Percentiles rank a stretch among this genome's conserved stretches.
These are phyloP conservation scores for Magnusiomyces suaveolens DNA, from an alignment of 1,139 yeast species.

Conservation along the genomic window DNA sequence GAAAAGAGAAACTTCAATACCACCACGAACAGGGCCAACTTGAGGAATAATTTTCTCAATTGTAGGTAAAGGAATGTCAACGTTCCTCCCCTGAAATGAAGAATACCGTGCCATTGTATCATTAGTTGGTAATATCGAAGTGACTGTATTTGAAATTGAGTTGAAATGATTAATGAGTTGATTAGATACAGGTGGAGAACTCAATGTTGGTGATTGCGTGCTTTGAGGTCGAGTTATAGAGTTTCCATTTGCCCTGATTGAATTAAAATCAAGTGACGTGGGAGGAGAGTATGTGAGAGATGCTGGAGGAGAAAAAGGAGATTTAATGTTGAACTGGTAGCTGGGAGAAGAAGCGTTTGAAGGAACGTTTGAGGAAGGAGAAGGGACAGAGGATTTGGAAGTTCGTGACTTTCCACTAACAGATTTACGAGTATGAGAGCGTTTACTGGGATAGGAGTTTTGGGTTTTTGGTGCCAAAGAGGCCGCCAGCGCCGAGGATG, in stretches of 20 bases:
- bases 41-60: constrained; percentile 83
- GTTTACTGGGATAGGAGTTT: not conserved
- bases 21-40: constrained; percentile 88
- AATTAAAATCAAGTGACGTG: not conserved
- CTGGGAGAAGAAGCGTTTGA: constrained; percentile 10
- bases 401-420: not conserved
- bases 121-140: not conserved
- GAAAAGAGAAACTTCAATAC: constrained; percentile 77
- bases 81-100: not conserved
- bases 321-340: not conserved
- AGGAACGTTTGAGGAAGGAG: not conserved
- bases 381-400: not conserved
- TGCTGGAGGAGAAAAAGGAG: constrained; percentile 1
- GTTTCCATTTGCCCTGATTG: not conserved
- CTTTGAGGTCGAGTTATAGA: not conserved
- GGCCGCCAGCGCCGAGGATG: not conserved
- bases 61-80: constrained; percentile 35
- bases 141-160: not conserved
- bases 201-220: not conserved
- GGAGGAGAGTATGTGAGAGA: not conserved
- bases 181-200: not conserved
- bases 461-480: not conserved
- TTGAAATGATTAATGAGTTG: not conserved
- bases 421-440: not conserved
- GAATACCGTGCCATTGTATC: constrained; percentile 3